Evolutionary conservation across 2,329 filamentous ascomycete genomes (phyloP).

Genomic region (Pseudocercospora vitis): DNA sequence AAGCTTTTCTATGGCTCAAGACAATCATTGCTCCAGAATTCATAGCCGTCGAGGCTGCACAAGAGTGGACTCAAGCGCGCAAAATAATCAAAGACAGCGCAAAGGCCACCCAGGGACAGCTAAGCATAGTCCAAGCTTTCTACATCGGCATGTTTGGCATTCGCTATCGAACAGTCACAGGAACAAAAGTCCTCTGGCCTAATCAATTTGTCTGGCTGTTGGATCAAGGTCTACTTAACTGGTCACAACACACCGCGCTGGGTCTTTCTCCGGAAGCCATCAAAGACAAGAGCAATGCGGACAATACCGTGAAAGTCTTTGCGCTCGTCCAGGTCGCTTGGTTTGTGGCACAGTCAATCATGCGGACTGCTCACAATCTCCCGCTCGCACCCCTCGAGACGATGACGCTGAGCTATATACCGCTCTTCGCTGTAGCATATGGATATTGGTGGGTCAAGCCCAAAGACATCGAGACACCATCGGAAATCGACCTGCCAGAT

Average conservation of each 20-base stretch:
- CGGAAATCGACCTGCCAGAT: conserved; percentile 33
- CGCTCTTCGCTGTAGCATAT: conserved; percentile 39
- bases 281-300: conserved; percentile 40
- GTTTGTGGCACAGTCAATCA: conserved; percentile 38
- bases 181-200: conserved; percentile 38
- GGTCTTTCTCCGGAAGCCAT: conserved; percentile 34
- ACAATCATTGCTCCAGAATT: conserved; percentile 41
- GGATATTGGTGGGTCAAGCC: conserved; percentile 43
- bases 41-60: conserved; percentile 39
- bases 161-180: conserved; percentile 31
- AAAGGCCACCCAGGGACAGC: conserved; percentile 27
- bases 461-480: conserved; percentile 39
- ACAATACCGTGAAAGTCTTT: conserved; percentile 35
- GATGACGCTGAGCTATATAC: conserved; percentile 42
- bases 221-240: conserved; percentile 32
- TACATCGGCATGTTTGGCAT: conserved; percentile 41
- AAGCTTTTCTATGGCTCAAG: conserved; percentile 35
- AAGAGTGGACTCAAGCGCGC: conserved; percentile 40
- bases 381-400: conserved; percentile 40
- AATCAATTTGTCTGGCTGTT: conserved; percentile 39
- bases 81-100: conserved; percentile 34
- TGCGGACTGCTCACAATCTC: conserved; percentile 35
- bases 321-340: conserved; percentile 36
- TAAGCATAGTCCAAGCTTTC: conserved; percentile 37
- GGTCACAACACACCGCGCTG: conserved; percentile 33